phyloP scores from a whole-genome alignment of 805 yeast genomes.

The Nakazawaea siamensis region DNA sequence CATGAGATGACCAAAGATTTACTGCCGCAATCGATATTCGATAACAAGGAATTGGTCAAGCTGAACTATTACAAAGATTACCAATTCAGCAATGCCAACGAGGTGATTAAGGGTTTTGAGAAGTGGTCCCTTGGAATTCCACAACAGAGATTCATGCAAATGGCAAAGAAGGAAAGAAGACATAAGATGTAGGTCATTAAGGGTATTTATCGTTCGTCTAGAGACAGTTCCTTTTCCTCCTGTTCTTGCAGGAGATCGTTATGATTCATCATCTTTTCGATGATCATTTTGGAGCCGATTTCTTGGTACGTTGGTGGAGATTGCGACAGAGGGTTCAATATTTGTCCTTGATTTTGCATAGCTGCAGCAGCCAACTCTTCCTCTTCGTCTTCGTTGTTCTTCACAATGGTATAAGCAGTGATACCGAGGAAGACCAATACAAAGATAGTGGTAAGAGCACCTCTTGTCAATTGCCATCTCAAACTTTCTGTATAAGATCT shows the following conservation, averaged over 20 bases:
- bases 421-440: constrained; percentile 55
- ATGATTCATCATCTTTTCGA: constrained; percentile 33
- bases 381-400: constrained; percentile 22
- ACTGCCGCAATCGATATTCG: constrained; percentile 34
- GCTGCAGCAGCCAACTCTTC: constrained; percentile 17
- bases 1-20: constrained; percentile 29
- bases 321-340: too few relatives aligned
- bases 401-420: constrained; percentile 39
- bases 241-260: constrained; percentile 36
- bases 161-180: constrained; percentile 45
- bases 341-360: constrained; percentile 20
- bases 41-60: constrained; percentile 36
- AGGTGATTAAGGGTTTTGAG: constrained; percentile 58
- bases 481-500: constrained; percentile 81
- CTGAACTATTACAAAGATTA: constrained; percentile 23
- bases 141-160: constrained; percentile 51
- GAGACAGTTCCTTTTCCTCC: constrained; percentile 35
- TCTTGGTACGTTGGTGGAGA: too few relatives aligned
- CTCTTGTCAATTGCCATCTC: constrained; percentile 88
- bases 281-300: constrained; percentile 17
- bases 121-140: constrained; percentile 72
- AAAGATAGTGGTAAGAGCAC: constrained; percentile 74
- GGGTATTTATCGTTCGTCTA: background rate
- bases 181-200: constrained; percentile 39
- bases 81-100: constrained; percentile 50